Conservation (phyloP, 805 yeast species). For the Starmerella roubikii region DNA sequence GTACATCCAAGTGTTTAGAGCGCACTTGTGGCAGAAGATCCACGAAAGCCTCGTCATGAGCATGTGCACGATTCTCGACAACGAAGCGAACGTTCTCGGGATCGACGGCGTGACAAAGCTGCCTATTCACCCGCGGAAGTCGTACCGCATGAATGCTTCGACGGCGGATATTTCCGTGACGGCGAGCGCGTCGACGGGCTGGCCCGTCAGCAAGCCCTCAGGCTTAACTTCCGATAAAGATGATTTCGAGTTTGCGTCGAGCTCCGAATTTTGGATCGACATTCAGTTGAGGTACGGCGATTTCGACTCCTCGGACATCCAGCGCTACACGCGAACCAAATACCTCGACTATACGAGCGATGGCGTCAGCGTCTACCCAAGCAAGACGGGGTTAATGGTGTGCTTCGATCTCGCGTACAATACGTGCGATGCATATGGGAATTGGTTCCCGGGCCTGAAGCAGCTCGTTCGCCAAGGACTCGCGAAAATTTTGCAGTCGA, state of each 20-base stretch:
- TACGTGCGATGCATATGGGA: constrained; percentile 92
- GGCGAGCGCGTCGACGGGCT: constrained; percentile 22
- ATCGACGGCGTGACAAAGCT: constrained; percentile 80
- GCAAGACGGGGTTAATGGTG: constrained; percentile 81
- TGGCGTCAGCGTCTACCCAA: constrained; percentile 71
- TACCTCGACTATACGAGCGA: constrained; percentile 88
- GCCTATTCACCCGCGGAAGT: constrained; percentile 91
- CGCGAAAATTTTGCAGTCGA: constrained; percentile 86
- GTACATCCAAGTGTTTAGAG: constrained; percentile 87
- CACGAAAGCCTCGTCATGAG: constrained; percentile 93
- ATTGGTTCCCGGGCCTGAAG: constrained; percentile 93
- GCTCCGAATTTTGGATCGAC: constrained; percentile 80
- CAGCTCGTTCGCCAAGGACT: constrained; percentile 80
- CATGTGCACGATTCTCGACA: constrained; percentile 80
- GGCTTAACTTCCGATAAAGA: constrained; percentile 66
- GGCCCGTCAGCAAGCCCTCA: constrained; percentile 73
- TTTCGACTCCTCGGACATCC: constrained; percentile 92
- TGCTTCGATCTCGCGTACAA: constrained; percentile 91
- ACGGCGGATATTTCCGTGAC: constrained; percentile 77
- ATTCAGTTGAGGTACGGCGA: constrained; percentile 93
- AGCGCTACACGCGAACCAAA: constrained; percentile 85
- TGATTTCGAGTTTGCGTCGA: constrained; percentile 38
- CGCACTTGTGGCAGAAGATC: constrained; percentile 97
- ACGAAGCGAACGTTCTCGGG: constrained; percentile 67
- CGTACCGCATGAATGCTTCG: constrained; percentile 93